phyloP scores from a whole-genome alignment of 345 rosid genomes.

The Murraya koenigii region DNA sequence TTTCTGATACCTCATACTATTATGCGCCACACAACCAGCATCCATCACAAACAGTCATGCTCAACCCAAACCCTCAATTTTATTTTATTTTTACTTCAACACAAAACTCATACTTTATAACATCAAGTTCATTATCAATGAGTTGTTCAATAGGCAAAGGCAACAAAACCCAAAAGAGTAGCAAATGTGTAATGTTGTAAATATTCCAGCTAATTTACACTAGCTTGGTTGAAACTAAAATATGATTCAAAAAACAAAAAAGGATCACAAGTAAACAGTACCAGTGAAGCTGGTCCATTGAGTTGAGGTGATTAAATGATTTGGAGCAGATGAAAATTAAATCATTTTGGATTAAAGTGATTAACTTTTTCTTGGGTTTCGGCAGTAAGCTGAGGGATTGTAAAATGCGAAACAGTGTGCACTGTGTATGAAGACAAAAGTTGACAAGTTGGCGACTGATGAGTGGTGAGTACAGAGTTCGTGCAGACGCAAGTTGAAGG shows the following conservation, averaged over 20 bases:
- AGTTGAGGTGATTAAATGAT: neutral
- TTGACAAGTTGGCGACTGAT: neutral
- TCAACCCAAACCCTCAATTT: too few species aligned
- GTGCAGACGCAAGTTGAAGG: neutral
- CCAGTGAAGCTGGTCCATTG: neutral
- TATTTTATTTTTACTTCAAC: neutral
- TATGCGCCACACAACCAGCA: neutral
- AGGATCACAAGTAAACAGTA: neutral
- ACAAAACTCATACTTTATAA: neutral
- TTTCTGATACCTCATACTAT: neutral
- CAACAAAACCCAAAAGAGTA: neutral
- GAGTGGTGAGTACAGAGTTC: constrained; percentile 2
- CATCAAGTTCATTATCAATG: too few species aligned
- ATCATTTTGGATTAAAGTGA: neutral
- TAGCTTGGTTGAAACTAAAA: neutral
- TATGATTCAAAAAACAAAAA: neutral
- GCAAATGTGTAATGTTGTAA: neutral
- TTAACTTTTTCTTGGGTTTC: neutral
- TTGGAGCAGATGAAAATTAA: neutral
- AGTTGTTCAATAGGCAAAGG: too few species aligned
- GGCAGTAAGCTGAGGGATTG: neutral
- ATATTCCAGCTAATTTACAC: neutral
- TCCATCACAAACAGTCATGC: neutral
- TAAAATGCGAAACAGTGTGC: neutral
- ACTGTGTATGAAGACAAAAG: neutral